Percentiles rank a stretch among this genome's conserved stretches.
Evolutionary conservation across 1,284 basidiomycete species (phyloP).

Genomic region (Cerrena zonata): DNA sequence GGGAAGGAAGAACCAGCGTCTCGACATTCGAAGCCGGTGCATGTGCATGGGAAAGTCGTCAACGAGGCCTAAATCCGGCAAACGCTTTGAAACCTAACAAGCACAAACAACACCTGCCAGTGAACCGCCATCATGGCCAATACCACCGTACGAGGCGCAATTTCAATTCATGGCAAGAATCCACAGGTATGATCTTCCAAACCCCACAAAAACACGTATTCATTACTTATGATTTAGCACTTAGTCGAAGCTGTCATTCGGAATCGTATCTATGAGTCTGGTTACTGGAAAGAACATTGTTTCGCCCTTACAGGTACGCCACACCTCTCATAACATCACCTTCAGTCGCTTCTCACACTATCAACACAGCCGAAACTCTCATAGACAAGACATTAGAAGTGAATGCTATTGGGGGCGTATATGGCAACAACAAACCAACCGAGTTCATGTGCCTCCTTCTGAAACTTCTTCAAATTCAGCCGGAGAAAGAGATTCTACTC

Average conservation of each 20-base stretch:
- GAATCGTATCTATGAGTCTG: constrained; percentile 90
- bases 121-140: constrained; percentile 75
- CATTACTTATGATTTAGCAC: constrained; percentile 53
- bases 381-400: constrained; percentile 89
- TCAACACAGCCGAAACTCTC: constrained; percentile 71
- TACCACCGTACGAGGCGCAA: constrained; percentile 77
- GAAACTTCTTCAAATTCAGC: constrained; percentile 94
- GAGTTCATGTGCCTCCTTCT: constrained; percentile 87
- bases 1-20: no score
- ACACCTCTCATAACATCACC: not conserved
- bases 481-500: constrained; percentile 90
- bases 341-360: not conserved
- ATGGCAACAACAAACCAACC: constrained; percentile 86
- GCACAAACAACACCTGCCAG: constrained; percentile 17
- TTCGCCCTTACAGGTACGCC: constrained; percentile 80
- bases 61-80: constrained; percentile 6
- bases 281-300: constrained; percentile 96
- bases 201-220: constrained; percentile 3
- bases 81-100: constrained; percentile 19
- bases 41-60: no score
- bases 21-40: no score
- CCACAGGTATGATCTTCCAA: constrained; percentile 59
- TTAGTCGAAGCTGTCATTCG: constrained; percentile 96
- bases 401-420: constrained; percentile 85
- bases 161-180: constrained; percentile 89